Percentiles rank a stretch among this genome's conserved stretches.
These are phyloP conservation scores for Tuber magnatum DNA, from an alignment of 495 filamentous ascomycete genomes.

Conservation along the genomic window DNA sequence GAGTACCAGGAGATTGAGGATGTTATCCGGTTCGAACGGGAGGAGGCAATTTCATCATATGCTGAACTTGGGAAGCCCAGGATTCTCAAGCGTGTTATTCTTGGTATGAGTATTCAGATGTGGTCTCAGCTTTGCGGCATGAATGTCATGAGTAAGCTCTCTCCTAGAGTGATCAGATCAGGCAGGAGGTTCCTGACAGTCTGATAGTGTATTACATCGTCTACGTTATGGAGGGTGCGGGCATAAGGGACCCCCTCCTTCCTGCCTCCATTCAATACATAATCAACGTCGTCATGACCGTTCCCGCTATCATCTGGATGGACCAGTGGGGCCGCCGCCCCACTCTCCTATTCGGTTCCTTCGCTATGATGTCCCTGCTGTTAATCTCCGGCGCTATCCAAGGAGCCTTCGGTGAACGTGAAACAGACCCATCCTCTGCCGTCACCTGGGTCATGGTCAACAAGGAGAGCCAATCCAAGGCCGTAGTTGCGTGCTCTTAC, in stretches of 20 bases:
- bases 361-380: conserved; percentile 51
- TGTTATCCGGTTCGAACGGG: conserved; percentile 56
- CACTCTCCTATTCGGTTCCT: conserved; percentile 49
- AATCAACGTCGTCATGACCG: conserved; percentile 62
- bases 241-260: conserved; percentile 57
- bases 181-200: neutral
- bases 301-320: conserved; percentile 54
- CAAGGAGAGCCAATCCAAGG: conserved; percentile 47
- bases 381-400: conserved; percentile 54
- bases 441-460: conserved; percentile 55
- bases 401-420: conserved; percentile 52
- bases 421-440: conserved; percentile 44
- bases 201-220: conserved; percentile 57
- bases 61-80: conserved; percentile 54
- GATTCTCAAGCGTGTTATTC: conserved; percentile 60
- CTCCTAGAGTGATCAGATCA: neutral
- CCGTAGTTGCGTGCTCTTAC: conserved; percentile 58
- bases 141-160: conserved; percentile 59
- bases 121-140: conserved; percentile 69
- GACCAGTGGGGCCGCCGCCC: conserved; percentile 51
- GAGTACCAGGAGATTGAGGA: conserved; percentile 64
- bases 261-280: conserved; percentile 72
- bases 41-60: conserved; percentile 52
- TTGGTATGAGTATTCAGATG: conserved; percentile 68
- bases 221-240: conserved; percentile 64